Base-by-base conservation (phyloP, 2,329 filamentous ascomycete species). In the Fusarium nygamai region DNA sequence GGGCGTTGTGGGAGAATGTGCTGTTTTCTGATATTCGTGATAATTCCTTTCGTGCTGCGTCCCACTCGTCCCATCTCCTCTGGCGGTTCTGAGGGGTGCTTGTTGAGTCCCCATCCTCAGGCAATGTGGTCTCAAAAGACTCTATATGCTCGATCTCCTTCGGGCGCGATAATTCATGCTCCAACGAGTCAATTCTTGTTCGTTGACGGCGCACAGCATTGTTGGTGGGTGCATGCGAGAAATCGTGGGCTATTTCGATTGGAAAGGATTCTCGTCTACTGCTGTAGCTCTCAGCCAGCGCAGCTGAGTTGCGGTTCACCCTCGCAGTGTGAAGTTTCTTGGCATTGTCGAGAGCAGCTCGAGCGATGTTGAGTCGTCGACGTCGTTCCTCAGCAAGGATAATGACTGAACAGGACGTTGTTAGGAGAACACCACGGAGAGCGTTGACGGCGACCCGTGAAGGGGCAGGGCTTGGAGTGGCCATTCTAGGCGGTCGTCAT, bases 361-460 rank as follows among this genome's bases (percentile, higher is more conserved):
- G 83, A 39, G 87, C 84, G 50, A 88, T 83, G 62, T 86, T 86
- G 69, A 90, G 86, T 33, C 88, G 86, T 65, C 87, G 86, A 67
- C 88, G 85, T 54, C 88, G 87, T 79, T 90, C 88, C 80, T 90
- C 88, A 65, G 88, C 84, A 63, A 90, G 82, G 33, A 88, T 79
- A 57, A 86, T 85, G 63, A 90, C 84, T 47, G 88, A 89, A 77
- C 88, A 90, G 14, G 88, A 89, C 5, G 88, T 90, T 58, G 88
- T 88, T 22, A 90, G 80, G 63, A 88, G 85, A 67, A 90, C 84
- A 71, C 88, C 86, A 69, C 88, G 87, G 41, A 90, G 86, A 67
- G 88, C 86, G 79, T 87, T 86, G 72, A 90, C 84, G 67, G 86
- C 87, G 67, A 86, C 86, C 81, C 87, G 87, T 43, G 88, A 89